These are phyloP conservation scores for Lachancea quebecensis DNA, from an alignment of 805 yeast genomes.

Conservation along the genomic window DNA sequence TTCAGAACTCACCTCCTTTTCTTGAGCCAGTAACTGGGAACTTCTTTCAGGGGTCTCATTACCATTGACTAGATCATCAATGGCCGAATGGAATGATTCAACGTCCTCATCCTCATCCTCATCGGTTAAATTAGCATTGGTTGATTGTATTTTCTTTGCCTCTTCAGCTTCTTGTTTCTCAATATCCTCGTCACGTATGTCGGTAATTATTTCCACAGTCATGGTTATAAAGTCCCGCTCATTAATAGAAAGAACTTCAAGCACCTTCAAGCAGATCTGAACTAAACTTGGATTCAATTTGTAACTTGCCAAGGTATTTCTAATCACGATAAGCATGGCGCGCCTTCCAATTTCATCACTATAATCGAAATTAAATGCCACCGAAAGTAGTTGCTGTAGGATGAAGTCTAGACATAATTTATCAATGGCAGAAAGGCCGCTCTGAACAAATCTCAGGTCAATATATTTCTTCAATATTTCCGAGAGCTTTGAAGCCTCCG, in stretches of 20 bases:
- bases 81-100: conserved; percentile 43
- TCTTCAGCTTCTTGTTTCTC: conserved; percentile 33
- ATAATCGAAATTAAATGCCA: conserved; percentile 70
- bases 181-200: conserved; percentile 62
- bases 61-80: conserved; percentile 32
- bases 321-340: conserved; percentile 53
- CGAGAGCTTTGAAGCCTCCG: conserved; percentile 72
- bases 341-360: conserved; percentile 89
- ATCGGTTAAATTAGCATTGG: conserved; percentile 19
- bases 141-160: conserved; percentile 11
- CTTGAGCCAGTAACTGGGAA: conserved; percentile 18
- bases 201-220: conserved; percentile 80
- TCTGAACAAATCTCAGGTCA: conserved; percentile 34
- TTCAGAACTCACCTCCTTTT: conserved; percentile 35
- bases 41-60: conserved; percentile 15
- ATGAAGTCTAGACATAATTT: conserved; percentile 61
- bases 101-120: conserved; percentile 33
- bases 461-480: conserved; percentile 51
- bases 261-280: conserved; percentile 53
- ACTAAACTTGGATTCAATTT: conserved; percentile 48
- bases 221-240: conserved; percentile 81
- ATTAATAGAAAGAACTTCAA: conserved; percentile 63
- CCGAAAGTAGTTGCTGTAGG: conserved; percentile 60
- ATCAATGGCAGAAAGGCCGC: conserved; percentile 30
- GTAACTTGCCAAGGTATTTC: conserved; percentile 54